Conservation (phyloP, 2,329 filamentous ascomycete genomes). For the Phoma sp. region DNA sequence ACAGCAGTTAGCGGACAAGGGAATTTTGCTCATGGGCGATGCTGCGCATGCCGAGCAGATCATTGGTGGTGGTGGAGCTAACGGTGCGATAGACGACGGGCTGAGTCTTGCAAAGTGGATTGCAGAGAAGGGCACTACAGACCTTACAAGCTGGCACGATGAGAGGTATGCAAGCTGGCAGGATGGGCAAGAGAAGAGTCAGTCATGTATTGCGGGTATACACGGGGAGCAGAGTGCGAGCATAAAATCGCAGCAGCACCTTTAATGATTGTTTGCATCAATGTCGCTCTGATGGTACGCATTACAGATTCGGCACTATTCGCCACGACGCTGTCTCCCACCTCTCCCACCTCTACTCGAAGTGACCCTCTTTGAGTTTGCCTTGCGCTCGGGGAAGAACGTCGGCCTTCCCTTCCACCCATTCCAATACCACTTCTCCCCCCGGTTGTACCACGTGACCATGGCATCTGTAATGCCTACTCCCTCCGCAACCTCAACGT, state of each 20-base stretch:
- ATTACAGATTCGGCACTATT: background rate
- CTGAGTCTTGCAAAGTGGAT: slow-evolving; percentile 39
- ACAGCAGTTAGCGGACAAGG: slow-evolving; percentile 14
- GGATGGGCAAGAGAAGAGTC: slow-evolving; percentile 5
- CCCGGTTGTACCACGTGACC: slow-evolving; percentile 21
- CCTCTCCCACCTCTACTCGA: background rate
- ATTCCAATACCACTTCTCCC: slow-evolving; percentile 23
- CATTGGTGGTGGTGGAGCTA: slow-evolving; percentile 50
- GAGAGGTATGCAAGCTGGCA: slow-evolving; percentile 6
- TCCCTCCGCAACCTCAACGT: slow-evolving; percentile 23
- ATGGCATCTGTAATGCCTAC: slow-evolving; percentile 18
- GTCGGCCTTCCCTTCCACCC: slow-evolving; percentile 21
- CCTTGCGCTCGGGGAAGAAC: slow-evolving; percentile 24
- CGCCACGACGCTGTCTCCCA: background rate
- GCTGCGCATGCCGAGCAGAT: slow-evolving; percentile 51
- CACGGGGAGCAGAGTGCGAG: background rate
- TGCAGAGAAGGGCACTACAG: slow-evolving; percentile 7
- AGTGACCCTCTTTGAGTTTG: background rate
- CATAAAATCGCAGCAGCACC: background rate
- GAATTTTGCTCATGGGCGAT: slow-evolving; percentile 43
- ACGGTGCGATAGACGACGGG: slow-evolving; percentile 49
- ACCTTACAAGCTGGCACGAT: slow-evolving; percentile 5
- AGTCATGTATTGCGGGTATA: slow-evolving; percentile 5
- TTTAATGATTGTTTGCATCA: background rate
- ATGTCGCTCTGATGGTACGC: background rate